Percentiles rank a stretch among this genome's conserved stretches.
These are phyloP conservation scores for Tricholoma sp. DNA, from an alignment of 768 basidiomycete species.

Conservation along the genomic window DNA sequence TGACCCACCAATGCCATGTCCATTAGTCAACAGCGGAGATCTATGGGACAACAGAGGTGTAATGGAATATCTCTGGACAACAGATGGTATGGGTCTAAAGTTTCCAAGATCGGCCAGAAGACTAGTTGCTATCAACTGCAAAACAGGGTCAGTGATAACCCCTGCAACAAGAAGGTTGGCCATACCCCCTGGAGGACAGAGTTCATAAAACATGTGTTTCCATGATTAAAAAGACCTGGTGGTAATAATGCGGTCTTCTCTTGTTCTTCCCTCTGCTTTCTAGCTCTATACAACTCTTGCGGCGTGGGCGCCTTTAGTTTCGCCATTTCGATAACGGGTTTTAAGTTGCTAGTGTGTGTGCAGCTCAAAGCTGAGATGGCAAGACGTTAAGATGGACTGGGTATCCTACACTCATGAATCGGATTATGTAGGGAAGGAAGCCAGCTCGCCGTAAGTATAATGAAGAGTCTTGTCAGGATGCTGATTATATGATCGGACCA, in stretches of 20 bases:
- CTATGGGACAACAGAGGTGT: constrained; percentile 40
- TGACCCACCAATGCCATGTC: constrained; percentile 46
- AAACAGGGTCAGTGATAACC: constrained; percentile 1
- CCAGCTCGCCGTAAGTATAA: too few species aligned
- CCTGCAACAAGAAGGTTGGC: constrained; percentile 8
- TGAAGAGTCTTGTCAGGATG: too few species aligned
- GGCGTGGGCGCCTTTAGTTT: constrained; percentile 53
- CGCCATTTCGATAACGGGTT: constrained; percentile 32
- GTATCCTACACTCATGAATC: too few species aligned
- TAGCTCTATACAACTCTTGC: constrained; percentile 58
- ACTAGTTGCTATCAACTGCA: constrained; percentile 63
- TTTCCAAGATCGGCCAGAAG: constrained; percentile 53
- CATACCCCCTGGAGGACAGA: constrained; percentile 85
- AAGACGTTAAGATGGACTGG: too few species aligned
- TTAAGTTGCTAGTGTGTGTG: not conserved
- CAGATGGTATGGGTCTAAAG: constrained; percentile 44
- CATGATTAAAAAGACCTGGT: constrained; percentile 74
- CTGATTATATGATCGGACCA: too few species aligned
- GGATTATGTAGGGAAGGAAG: too few species aligned
- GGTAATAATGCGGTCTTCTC: constrained; percentile 59
- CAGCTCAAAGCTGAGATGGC: too few species aligned
- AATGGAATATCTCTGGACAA: constrained; percentile 33
- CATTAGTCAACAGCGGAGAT: constrained; percentile 70
- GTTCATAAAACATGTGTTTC: constrained; percentile 96
- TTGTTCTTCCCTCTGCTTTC: constrained; percentile 56